Conservation (phyloP, 768 basidiomycete species). For the Dacryopinax primogenitus region DNA sequence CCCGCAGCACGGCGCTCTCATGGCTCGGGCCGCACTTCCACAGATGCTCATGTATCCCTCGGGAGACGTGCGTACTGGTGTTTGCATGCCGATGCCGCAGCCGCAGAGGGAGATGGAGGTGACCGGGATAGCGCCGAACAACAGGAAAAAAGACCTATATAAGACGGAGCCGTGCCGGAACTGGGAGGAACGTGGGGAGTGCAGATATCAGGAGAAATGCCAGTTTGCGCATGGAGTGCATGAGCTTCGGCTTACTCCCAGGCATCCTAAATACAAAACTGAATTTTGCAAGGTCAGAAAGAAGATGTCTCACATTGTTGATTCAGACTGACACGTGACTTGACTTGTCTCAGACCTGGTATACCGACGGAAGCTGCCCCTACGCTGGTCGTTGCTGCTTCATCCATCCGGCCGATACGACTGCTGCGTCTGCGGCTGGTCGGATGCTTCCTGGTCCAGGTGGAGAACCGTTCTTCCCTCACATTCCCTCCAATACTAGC, state of each 20-base stretch:
- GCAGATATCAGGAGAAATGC: conserved; percentile 77
- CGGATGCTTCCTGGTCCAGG: neutral
- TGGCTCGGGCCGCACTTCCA: neutral
- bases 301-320: neutral
- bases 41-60: neutral
- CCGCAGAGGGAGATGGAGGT: neutral
- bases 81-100: neutral
- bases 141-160: conserved; percentile 79
- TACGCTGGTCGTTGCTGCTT: conserved; percentile 7
- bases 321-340: neutral
- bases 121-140: conserved; percentile 43
- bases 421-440: neutral
- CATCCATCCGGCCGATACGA: neutral
- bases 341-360: conserved; percentile 6
- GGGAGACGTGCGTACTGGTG: neutral
- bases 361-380: neutral
- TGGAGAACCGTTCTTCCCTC: neutral
- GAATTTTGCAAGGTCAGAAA: conserved; percentile 72
- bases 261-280: conserved; percentile 93
- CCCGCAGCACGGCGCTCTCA: neutral
- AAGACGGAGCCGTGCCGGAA: conserved; percentile 84
- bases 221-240: conserved; percentile 91
- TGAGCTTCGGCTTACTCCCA: conserved; percentile 66
- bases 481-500: neutral
- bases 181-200: conserved; percentile 83